These are phyloP conservation scores for Kodamaea alishanica DNA, from an alignment of 1,139 yeast genomes.

Conservation along the genomic window DNA sequence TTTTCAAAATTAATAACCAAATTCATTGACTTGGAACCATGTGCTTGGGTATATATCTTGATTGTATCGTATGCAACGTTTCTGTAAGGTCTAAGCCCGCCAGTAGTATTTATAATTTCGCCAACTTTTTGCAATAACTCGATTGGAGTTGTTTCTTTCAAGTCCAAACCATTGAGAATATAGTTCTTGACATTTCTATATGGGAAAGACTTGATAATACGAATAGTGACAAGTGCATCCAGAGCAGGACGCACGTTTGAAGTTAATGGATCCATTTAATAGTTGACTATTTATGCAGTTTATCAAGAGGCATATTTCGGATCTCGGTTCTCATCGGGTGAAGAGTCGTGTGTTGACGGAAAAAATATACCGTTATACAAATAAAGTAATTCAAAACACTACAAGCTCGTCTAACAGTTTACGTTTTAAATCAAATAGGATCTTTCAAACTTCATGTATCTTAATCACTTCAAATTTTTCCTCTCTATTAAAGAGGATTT, in stretches of 20 bases:
- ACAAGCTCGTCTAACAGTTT: too few relatives aligned
- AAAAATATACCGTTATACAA: too few relatives aligned
- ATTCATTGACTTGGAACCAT: slow-evolving; percentile 90
- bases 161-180: slow-evolving; percentile 67
- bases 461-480: too few relatives aligned
- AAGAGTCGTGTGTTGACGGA: too few relatives aligned
- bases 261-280: slow-evolving; percentile 55
- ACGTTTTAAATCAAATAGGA: too few relatives aligned
- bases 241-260: slow-evolving; percentile 66
- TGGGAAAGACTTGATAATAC: slow-evolving; percentile 88
- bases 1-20: slow-evolving; percentile 85
- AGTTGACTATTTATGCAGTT: not conserved
- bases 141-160: slow-evolving; percentile 63
- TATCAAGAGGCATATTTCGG: too few relatives aligned
- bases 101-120: slow-evolving; percentile 55
- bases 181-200: slow-evolving; percentile 86
- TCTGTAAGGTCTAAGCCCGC: slow-evolving; percentile 78
- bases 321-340: too few relatives aligned
- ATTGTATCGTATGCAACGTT: slow-evolving; percentile 71
- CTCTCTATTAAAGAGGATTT: too few relatives aligned
- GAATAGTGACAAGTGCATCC: slow-evolving; percentile 72
- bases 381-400: too few relatives aligned
- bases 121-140: slow-evolving; percentile 50
- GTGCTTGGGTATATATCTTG: slow-evolving; percentile 91
- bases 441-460: too few relatives aligned